Base-by-base conservation (phyloP, 2,329 filamentous ascomycete species). In the Fusarium tanahbumbuense region DNA sequence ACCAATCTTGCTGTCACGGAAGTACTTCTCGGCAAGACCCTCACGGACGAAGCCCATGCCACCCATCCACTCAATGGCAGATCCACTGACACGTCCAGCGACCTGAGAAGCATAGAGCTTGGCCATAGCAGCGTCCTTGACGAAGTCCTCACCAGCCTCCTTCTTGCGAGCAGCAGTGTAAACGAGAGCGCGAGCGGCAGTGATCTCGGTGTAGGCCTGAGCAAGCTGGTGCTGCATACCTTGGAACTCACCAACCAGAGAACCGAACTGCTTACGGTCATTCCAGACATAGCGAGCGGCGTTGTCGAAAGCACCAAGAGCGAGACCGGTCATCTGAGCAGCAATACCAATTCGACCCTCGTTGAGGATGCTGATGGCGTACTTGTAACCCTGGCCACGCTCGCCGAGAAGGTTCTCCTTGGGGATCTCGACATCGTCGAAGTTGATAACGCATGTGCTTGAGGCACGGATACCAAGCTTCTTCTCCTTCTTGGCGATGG, bases 151-250 rank as follows among this genome's bases (percentile, higher is more conserved):
- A 48, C 96, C 96, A 1, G 94, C 93, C 83, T 99, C 96, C 92
- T 98, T 99, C 88, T 97, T 98, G 77, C 96, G 90, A 3, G 96
- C 92, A 5, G 96, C 96, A 77, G 98, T 99, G 87, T 92, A 99
- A 57, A 99, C 94, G 23, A 99, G 87, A 11, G 94, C 93, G 53
- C 96, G 90, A 1, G 96, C 96, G 30, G 96, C 96, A 59, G 90
- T 86, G 77, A 99, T 98, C 80, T 99, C 96, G 25, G 92, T 93
- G 84, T 95, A 98, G 2, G 94, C 92, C 83, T 99, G 96, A 4
- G 96, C 96, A 69, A 99, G 91, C 84, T 99, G 96, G 85, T 98
- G 94, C 84, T 98, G 95, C 96, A 99, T 98, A 76, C 94, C 94
- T 83, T 99, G 96, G 88, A 99, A 99, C 80, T 97, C 93, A 76